Evolutionary conservation across 164 flowering plant genomes (phyloP).

Genomic region (Malania oleifera): DNA sequence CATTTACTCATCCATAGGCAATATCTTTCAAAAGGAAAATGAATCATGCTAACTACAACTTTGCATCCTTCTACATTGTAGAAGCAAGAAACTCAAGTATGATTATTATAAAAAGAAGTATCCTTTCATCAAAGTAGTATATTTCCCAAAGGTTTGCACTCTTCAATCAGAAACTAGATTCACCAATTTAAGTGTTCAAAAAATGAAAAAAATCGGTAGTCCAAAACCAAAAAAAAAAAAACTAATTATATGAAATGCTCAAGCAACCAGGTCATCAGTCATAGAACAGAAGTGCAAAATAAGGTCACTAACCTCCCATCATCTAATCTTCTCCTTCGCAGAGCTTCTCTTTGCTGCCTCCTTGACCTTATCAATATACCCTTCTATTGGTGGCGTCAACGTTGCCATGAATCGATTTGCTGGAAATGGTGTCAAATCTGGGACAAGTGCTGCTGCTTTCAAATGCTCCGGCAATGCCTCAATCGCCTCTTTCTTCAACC

Average conservation of each 20-base stretch:
- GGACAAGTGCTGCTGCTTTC: constrained; percentile 62
- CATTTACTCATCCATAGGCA: no score
- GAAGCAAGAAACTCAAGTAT: no score
- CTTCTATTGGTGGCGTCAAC: constrained; percentile 88
- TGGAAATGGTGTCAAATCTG: constrained; percentile 75
- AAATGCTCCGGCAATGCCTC: constrained; percentile 77
- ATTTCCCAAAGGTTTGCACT: no score
- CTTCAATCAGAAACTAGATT: no score
- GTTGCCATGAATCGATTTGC: constrained; percentile 74
- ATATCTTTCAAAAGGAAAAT: no score
- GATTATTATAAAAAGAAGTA: no score
- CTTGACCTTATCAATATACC: constrained; percentile 63
- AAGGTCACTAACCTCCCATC: constrained; percentile 24
- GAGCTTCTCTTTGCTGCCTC: constrained; percentile 56
- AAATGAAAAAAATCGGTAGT: no score
- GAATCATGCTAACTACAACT: no score
- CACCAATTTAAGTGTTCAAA: no score
- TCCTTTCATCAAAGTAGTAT: no score
- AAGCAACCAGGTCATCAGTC: constrained; percentile 3
- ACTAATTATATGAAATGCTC: background rate
- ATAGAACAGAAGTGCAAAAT: background rate
- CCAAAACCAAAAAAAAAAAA: no score
- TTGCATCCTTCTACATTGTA: no score
- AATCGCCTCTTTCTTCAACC: constrained; percentile 74
- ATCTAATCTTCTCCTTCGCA: constrained; percentile 62